Conservation (phyloP, 129 eudicot species). For the Sambucus nigra region DNA sequence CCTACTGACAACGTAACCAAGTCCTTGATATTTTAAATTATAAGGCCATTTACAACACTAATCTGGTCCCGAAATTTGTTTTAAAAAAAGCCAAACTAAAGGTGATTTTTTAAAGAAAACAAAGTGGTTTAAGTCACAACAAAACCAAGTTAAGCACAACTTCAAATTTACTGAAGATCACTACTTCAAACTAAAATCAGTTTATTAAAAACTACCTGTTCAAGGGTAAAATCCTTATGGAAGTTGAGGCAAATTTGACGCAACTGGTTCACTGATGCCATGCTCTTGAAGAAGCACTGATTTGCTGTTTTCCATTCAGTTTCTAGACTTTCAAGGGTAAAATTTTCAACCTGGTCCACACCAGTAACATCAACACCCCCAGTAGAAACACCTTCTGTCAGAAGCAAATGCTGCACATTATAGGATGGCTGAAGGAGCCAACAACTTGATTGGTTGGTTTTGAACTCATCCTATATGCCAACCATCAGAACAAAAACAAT, state of each 20-base stretch:
- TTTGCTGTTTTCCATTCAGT: conserved; percentile 69
- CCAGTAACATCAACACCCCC: conserved; percentile 15
- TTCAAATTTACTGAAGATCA: too few species aligned
- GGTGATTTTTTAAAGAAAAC: too few species aligned
- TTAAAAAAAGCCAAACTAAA: too few species aligned
- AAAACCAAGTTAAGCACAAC: too few species aligned
- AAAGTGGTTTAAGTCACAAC: too few species aligned
- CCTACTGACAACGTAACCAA: too few species aligned
- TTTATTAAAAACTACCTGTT: conserved; percentile 46
- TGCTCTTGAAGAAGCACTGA: conserved; percentile 74
- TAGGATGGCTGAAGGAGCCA: conserved; percentile 84
- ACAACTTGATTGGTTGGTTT: conserved; percentile 17
- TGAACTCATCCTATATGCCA: conserved; percentile 33
- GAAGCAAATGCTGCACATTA: conserved; percentile 64
- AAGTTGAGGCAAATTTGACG: conserved; percentile 56
- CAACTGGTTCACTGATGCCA: conserved; percentile 49
- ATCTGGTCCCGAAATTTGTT: too few species aligned
- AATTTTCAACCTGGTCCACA: conserved; percentile 17
- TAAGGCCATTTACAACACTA: too few species aligned
- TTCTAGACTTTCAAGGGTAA: conserved; percentile 24
- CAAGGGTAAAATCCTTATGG: conserved; percentile 67
- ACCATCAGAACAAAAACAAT: conserved; percentile 1
- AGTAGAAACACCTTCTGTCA: conserved; percentile 29
- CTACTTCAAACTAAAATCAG: too few species aligned
- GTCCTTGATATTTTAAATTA: too few species aligned